Conservation (phyloP, 75 land plant species). For the Sequoia sempervirens region DNA sequence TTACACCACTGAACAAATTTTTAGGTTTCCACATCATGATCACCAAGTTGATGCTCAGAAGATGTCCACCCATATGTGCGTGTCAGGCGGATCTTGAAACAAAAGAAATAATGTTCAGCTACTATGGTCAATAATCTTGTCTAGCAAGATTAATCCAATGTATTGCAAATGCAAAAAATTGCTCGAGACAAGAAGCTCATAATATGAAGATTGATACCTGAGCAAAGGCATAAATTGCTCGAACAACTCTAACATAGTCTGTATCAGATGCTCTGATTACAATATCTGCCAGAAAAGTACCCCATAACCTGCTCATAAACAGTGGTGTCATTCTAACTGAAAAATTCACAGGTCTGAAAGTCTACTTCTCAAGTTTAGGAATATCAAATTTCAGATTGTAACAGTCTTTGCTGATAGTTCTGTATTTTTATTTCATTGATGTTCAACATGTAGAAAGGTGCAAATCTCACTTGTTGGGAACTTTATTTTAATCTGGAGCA, state of each 20-base stretch:
- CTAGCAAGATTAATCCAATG: background rate
- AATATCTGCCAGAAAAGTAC: constrained; percentile 86
- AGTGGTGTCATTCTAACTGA: background rate
- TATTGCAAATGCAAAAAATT: constrained; percentile 1
- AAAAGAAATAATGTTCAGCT: background rate
- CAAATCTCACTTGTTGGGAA: background rate
- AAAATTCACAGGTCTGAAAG: background rate
- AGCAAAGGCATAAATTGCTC: constrained; percentile 92
- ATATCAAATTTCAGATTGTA: background rate
- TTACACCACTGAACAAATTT: background rate
- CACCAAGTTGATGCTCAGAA: constrained; percentile 8
- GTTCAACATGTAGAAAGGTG: background rate
- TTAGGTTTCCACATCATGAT: constrained; percentile 1
- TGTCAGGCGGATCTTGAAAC: constrained; percentile 51
- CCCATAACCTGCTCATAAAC: constrained; percentile 75
- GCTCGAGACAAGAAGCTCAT: background rate
- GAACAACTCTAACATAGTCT: constrained; percentile 86
- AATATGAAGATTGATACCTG: constrained; percentile 48
- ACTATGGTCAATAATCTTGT: background rate
- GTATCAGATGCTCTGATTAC: constrained; percentile 87
- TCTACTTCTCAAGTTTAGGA: background rate
- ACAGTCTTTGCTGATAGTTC: background rate
- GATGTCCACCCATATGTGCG: constrained; percentile 56
- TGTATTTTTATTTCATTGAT: background rate
- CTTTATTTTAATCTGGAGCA: background rate